Conservation (phyloP, 768 basidiomycete genomes). For the Pulveroboletus sp. region DNA sequence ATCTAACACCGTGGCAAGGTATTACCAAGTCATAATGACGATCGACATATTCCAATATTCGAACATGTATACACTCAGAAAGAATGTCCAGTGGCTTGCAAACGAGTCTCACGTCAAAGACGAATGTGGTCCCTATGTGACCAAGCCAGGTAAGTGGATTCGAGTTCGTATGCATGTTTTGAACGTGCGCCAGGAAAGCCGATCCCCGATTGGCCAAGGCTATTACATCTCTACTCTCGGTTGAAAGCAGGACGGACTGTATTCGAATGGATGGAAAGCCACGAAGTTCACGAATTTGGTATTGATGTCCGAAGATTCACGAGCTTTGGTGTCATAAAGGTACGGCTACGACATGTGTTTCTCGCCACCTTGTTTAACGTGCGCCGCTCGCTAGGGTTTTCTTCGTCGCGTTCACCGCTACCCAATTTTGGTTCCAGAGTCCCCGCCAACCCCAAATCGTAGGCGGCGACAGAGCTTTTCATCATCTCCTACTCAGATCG, state of each 20-base stretch:
- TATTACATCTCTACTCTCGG: slow-evolving; percentile 84
- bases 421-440: slow-evolving; percentile 65
- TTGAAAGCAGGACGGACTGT: slow-evolving; percentile 82
- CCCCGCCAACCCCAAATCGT: slow-evolving; percentile 18
- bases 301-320: slow-evolving; percentile 94
- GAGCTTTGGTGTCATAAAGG: slow-evolving; percentile 97
- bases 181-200: slow-evolving; percentile 40
- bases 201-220: slow-evolving; percentile 82
- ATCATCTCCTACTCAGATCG: slow-evolving; percentile 11
- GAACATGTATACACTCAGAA: slow-evolving; percentile 93
- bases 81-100: slow-evolving; percentile 84
- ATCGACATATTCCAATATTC: slow-evolving; percentile 98
- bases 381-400: slow-evolving; percentile 61
- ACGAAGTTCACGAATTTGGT: slow-evolving; percentile 66
- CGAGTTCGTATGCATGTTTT: slow-evolving; percentile 1
- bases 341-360: slow-evolving; percentile 21
- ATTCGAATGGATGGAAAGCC: slow-evolving; percentile 81
- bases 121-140: slow-evolving; percentile 93
- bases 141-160: slow-evolving; percentile 54
- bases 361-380: not conserved
- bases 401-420: slow-evolving; percentile 91
- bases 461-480: slow-evolving; percentile 33
- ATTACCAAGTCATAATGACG: slow-evolving; percentile 95
- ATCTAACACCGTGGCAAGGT: slow-evolving; percentile 45
- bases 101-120: slow-evolving; percentile 79